Base-by-base conservation (phyloP, 257 asterid genomes). In the Przewalskia tangutica region DNA sequence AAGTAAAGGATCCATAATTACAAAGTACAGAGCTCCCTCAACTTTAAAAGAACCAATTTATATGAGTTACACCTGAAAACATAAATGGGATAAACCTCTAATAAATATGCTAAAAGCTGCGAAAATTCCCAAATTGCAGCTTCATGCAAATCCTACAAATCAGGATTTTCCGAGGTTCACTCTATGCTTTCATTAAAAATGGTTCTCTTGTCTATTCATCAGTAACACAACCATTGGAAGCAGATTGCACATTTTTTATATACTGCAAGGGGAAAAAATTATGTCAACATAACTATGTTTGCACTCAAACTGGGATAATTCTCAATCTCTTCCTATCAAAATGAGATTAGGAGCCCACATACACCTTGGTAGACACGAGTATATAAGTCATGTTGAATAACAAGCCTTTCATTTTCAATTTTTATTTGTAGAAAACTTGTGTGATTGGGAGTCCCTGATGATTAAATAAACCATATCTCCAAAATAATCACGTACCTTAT, bases 221-320 rank as follows among this genome's bases (percentile, higher is more conserved):
- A 0, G 99, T 95, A 77, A 95, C 97, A 16, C 99, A 95, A 84
- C 99, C 99, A 17, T 83, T 89, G 17, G 99, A 95, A 36, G 99
- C 99, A 34, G 99, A 88, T 54, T 88, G 97, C 77, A 95, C 99
- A 23, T 86, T 90, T 89, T 89, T 92, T 50, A 95, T 95, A 84
- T 95, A 95, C 99, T 95, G 93, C 40, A 38, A 20, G 50, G 6
- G 54, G 32, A 50, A 48, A 8, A 32, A 80, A 42, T 2, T 18
- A 12, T 17, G 77, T 81, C 34, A 14, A 17, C 18, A 63, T 48
- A 32, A 2, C 10, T 0, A 51, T 2, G 40, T 23, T 12, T 23
- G 44, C 4, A 3, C 48, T 20, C 44, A 23, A 48, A 12, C 32
- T 27, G 32, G 32, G 32, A 27, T 27, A 27, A 27, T 27, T 27